These are phyloP conservation scores for Zanthoxylum bungeanum DNA, from an alignment of 345 rosid species.

Conservation along the genomic window DNA sequence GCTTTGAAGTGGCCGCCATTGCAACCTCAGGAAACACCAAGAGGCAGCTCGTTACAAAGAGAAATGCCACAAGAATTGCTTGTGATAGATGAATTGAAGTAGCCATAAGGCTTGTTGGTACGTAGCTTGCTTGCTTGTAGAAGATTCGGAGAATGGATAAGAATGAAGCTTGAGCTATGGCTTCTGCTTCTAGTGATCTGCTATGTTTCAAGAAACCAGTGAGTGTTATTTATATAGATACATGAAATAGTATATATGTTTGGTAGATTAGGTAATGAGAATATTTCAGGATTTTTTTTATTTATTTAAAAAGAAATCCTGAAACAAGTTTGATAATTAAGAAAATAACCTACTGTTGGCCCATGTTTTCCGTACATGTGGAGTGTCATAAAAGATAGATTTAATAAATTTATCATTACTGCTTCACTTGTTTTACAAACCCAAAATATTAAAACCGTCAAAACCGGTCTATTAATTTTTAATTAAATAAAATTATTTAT, in stretches of 20 bases:
- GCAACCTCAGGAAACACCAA: conserved; percentile 24
- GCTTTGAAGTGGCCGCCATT: conserved; percentile 17
- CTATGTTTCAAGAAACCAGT: background rate
- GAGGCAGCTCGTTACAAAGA: conserved; percentile 21
- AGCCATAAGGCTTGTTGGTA: conserved; percentile 7
- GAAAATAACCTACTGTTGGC: conserved; percentile 27
- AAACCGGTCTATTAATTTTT: background rate
- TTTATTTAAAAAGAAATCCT: no score
- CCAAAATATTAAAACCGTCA: no score
- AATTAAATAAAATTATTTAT: no score
- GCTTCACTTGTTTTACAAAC: no score
- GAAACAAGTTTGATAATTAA: conserved; percentile 7
- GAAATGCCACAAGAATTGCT: no score
- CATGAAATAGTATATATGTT: conserved; percentile 1
- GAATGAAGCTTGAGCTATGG: background rate
- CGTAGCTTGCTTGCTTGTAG: no score
- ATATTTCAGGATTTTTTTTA: no score
- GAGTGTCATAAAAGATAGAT: conserved; percentile 41
- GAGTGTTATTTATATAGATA: conserved; percentile 13
- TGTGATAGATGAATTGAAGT: conserved; percentile 14
- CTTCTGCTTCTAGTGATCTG: background rate
- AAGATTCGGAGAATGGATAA: no score
- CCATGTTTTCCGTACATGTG: conserved; percentile 23
- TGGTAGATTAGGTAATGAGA: conserved; percentile 22
- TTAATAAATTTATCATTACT: conserved; percentile 11